Percentiles rank a stretch among this genome's conserved stretches.
Evolutionary conservation across 257 asterid genomes (phyloP).

Genomic region (Mitragyna speciosa): DNA sequence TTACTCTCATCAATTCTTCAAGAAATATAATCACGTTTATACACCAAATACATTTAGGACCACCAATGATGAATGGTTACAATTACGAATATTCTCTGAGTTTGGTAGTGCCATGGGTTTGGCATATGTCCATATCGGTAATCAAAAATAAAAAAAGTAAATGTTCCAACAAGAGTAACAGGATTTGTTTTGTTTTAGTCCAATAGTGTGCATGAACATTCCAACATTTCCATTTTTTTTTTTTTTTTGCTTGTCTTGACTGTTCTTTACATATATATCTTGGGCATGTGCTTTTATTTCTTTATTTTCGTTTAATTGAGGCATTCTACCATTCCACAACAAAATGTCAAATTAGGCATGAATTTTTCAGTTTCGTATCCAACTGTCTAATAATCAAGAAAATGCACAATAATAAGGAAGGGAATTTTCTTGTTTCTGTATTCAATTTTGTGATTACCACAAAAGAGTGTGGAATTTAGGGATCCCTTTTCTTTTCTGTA

Average conservation of each 20-base stretch:
- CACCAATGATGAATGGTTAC: not conserved
- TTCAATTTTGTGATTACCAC: too few relatives aligned
- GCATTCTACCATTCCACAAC: not conserved
- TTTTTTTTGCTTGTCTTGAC: not conserved
- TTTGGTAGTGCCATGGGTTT: not conserved
- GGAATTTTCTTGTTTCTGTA: not conserved
- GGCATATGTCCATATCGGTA: not conserved
- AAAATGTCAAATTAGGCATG: not conserved
- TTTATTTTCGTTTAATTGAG: not conserved
- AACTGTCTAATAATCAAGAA: not conserved
- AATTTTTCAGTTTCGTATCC: not conserved
- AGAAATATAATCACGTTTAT: not conserved
- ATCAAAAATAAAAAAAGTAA: not conserved
- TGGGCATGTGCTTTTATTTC: not conserved
- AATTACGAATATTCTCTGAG: too few relatives aligned
- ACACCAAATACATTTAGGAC: not conserved
- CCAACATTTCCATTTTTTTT: not conserved
- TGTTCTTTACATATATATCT: not conserved
- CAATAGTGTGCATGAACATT: not conserved
- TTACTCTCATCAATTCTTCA: not conserved
- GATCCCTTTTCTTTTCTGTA: too few relatives aligned
- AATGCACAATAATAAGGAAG: not conserved
- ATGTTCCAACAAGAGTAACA: not conserved
- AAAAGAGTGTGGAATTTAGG: too few relatives aligned
- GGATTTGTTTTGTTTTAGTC: not conserved